phyloP scores from a whole-genome alignment of 106 monocot species.

The Agapanthus africanus region DNA sequence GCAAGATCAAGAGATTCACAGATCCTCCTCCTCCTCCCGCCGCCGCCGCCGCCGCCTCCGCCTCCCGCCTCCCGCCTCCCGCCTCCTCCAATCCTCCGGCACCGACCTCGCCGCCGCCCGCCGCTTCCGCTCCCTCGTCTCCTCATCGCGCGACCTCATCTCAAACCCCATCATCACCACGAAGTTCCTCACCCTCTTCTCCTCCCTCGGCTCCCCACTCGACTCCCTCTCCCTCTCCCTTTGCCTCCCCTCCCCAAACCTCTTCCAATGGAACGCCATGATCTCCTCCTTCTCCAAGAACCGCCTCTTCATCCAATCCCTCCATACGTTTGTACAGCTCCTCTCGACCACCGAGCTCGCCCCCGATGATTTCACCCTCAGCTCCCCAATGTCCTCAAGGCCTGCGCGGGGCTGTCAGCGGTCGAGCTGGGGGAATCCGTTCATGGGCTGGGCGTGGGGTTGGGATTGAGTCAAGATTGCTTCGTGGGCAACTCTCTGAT shows the following conservation, averaged over 20 bases:
- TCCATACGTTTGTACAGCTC: slow-evolving; percentile 21
- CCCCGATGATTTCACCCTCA: slow-evolving; percentile 59
- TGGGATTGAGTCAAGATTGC: slow-evolving; percentile 25
- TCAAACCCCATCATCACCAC: slow-evolving; percentile 42
- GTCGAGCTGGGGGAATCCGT: slow-evolving; percentile 16
- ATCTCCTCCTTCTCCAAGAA: slow-evolving; percentile 41
- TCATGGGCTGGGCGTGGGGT: slow-evolving; percentile 41
- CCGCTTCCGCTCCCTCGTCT: slow-evolving; percentile 24
- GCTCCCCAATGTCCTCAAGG: slow-evolving; percentile 57
- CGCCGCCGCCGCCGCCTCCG: too few species aligned
- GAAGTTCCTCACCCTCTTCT: slow-evolving; percentile 48
- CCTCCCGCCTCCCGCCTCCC: neutral
- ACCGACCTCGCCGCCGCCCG: slow-evolving; percentile 19
- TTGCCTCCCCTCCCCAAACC: slow-evolving; percentile 10
- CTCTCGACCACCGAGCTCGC: slow-evolving; percentile 19
- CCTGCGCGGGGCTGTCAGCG: slow-evolving; percentile 34
- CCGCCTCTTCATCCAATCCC: slow-evolving; percentile 31
- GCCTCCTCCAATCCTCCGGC: slow-evolving; percentile 26
- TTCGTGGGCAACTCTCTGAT: slow-evolving; percentile 49
- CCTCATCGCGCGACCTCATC: slow-evolving; percentile 18
- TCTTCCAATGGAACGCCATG: slow-evolving; percentile 67
- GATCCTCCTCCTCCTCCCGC: too few species aligned
- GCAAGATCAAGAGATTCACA: too few species aligned
- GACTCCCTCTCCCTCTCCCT: slow-evolving; percentile 38
- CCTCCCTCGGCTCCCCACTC: slow-evolving; percentile 25